These are phyloP conservation scores for Scytalidium sp. DNA, from an alignment of 2,329 filamentous ascomycete genomes.

Conservation along the genomic window DNA sequence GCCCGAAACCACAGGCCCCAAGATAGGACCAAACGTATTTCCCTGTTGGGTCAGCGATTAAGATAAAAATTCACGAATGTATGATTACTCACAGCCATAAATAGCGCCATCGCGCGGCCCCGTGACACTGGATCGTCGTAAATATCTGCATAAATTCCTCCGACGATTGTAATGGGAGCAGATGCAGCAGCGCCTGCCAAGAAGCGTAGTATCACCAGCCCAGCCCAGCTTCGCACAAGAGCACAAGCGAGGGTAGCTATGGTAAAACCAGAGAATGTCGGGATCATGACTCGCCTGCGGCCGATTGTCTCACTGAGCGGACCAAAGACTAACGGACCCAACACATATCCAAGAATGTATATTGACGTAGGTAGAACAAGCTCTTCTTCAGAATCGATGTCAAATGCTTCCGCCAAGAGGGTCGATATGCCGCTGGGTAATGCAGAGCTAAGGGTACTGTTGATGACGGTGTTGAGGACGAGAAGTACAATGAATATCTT, in stretches of 20 bases:
- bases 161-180: conserved; percentile 60
- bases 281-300: conserved; percentile 55
- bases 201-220: conserved; percentile 61
- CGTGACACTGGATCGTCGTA: conserved; percentile 53
- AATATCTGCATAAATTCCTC: conserved; percentile 63
- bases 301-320: conserved; percentile 65
- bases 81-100: conserved; percentile 56
- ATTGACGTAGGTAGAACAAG: conserved; percentile 56
- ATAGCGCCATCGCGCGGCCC: conserved; percentile 59
- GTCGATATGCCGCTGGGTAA: conserved; percentile 62
- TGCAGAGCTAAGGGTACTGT: conserved; percentile 64
- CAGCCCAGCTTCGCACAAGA: conserved; percentile 57
- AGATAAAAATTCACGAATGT: no score
- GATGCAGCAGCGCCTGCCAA: conserved; percentile 56
- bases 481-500: conserved; percentile 54
- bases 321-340: conserved; percentile 56
- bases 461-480: conserved; percentile 59
- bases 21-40: conserved; percentile 61
- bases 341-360: conserved; percentile 61
- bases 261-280: conserved; percentile 66
- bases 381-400: conserved; percentile 40
- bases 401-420: conserved; percentile 55
- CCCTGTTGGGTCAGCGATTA: conserved; percentile 39
- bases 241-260: conserved; percentile 64
- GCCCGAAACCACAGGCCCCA: conserved; percentile 59